Percentiles rank a stretch among this genome's conserved stretches.
Evolutionary conservation across 345 rosid species (phyloP).

Genomic region (Acer negundo): DNA sequence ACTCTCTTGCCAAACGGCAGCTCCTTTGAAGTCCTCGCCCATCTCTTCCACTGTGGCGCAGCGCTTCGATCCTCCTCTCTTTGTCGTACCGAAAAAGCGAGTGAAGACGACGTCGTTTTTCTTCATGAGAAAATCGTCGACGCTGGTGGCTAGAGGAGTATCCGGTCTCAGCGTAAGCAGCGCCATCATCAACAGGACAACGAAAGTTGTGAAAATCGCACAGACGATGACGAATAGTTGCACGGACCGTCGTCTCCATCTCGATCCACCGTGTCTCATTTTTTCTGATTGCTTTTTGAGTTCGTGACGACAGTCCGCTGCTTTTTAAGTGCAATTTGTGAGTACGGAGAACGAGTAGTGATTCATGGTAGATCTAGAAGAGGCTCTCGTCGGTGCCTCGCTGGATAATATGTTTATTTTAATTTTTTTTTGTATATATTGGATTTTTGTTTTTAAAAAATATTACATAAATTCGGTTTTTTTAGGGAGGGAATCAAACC

Average conservation of each 20-base stretch:
- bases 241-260: conserved; percentile 50
- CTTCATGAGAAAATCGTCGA: conserved; percentile 2
- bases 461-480: too few relatives aligned
- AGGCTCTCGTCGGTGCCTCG: neutral
- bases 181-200: conserved; percentile 44
- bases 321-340: neutral
- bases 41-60: conserved; percentile 96
- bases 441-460: too few relatives aligned
- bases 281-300: neutral
- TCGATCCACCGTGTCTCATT: conserved; percentile 31
- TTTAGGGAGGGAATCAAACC: too few relatives aligned
- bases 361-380: neutral
- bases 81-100: neutral
- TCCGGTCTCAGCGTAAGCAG: conserved; percentile 59
- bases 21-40: conserved; percentile 72
- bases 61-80: conserved; percentile 22
- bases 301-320: neutral
- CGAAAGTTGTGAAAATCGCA: conserved; percentile 35
- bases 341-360: too few relatives aligned
- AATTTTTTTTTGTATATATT: too few relatives aligned
- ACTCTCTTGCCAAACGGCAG: conserved; percentile 55
- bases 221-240: conserved; percentile 40
- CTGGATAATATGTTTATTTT: neutral
- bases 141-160: conserved; percentile 33
- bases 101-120: neutral